Base-by-base conservation (phyloP, 805 yeast genomes). In the Saturnispora zaruensis region DNA sequence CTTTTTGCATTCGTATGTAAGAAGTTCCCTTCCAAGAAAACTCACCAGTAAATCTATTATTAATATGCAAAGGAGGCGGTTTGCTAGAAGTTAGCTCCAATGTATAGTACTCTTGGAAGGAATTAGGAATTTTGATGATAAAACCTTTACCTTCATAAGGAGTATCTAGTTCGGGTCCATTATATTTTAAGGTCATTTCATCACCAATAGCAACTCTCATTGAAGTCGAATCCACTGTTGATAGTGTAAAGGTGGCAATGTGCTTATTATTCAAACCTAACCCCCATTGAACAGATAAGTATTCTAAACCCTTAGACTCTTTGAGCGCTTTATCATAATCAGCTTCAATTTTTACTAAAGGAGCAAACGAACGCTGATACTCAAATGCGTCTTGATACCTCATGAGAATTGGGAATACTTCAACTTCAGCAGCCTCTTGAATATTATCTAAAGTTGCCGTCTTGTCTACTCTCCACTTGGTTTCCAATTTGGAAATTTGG, bases 21-120 rank as follows among this genome's bases (percentile, higher is more conserved):
- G 95, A 72, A 2, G 82, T 80, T 14, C 91, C 93, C 57, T 85
- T 85, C 96, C 96, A 90, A 47, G 85, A 87, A 62, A 87, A 84
- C 58, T 87, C 91, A 0, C 90, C 89, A 1, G 90, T 79, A 63
- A 87, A 90, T 21, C 82, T 87, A 4, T 78, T 73, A 2, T 76
- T 74, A 36, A 76, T 61, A 53, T 81, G 73, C 2, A 82, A 76
- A 1, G 88, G 86, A 1, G 66, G 60, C 2, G 52, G 61, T 21
- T 67, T 71, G 13, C 65, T 60, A 2, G 77, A 69, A 41, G 64
- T 67, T 53, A 89, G 70, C 63, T 88, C 96, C 44, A 88, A 66
- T 1, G 90, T 82, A 58, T 82, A 82, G 47, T 78, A 82, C 55
- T 83, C 90, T 44, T 77, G 78, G 42, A 71, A 68, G 34, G 84